phyloP scores from a whole-genome alignment of 2,329 filamentous ascomycete species.

The Dryadomyces quercus-mongolicae region DNA sequence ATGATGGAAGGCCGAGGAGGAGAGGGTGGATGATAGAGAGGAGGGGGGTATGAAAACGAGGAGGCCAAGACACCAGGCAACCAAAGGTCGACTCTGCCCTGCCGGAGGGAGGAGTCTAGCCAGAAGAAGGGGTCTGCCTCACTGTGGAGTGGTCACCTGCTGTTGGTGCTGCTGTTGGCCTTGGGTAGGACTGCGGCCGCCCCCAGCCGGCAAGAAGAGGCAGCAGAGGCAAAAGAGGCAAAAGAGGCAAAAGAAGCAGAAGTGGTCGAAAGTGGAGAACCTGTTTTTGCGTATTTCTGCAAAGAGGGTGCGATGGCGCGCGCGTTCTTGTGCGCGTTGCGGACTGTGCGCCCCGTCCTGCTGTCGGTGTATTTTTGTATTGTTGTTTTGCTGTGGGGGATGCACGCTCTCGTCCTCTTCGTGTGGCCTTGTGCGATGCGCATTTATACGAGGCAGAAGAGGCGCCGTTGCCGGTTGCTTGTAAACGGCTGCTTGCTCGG shows the following conservation, averaged over 20 bases:
- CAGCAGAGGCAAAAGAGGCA: no score
- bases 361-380: neutral
- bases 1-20: constrained; percentile 23
- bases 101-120: no score
- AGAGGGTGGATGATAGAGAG: neutral
- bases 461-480: neutral
- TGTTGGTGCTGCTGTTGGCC: no score
- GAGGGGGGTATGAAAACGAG: neutral
- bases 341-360: neutral
- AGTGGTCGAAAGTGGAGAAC: no score
- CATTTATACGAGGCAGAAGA: neutral
- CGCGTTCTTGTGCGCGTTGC: constrained; percentile 2
- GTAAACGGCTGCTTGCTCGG: neutral
- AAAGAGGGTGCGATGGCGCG: neutral
- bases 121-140: no score
- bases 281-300: neutral
- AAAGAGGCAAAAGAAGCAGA: no score
- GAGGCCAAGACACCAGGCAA: neutral
- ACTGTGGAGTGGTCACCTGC: no score
- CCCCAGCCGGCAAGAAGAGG: no score
- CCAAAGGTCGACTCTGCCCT: no score
- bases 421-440: neutral
- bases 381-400: neutral
- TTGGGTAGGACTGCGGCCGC: no score
- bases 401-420: neutral